Evolutionary conservation across 345 rosid species (phyloP), one percentile per base, ranked within the genome.

Genomic region (Hibiscus mutabilis): DNA sequence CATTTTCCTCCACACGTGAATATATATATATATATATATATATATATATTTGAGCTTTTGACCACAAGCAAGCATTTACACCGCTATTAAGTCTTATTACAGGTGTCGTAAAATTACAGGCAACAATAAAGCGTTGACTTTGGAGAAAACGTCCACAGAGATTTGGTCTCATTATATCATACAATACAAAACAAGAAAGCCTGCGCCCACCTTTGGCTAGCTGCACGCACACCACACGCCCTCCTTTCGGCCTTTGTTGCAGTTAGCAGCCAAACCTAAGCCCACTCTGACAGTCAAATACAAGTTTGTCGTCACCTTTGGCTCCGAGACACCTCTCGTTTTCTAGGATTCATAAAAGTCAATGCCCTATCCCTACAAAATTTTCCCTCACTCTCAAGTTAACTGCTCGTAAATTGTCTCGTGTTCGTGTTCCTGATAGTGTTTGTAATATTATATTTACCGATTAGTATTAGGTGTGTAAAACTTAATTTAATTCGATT

Each of bases 261-360:
- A 51, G 55, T n/a, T 51, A 53, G 68, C 76, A 22, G 71, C 77
- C 58, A 55, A 80, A 86, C 85, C 87, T 79, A 80, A 81, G 75
- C 90, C 90, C 82, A 80, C 85, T 76, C 86, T 83, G 86, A 73
- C 79, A 80, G 91, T 86, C 92, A 91, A 83, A 83, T 75, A 53
- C 24, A 2, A 18, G 6, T 53, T 18, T 53, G 58, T 53, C 58
- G 13, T 53, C 11, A n/a, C 44, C 44, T 8, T 40, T 1, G 5
- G 4, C 35, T 31, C 35, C 35, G 35, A 31, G 5, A 3, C 55
- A 67, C 69, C 3, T 0, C 42, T 60, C 75, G 59, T 77, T 74
- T 42, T 76, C n/a, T 35, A 21, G 49, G 67, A 29, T 62, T 72
- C 71, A 68, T 53, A 81, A 89, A 35, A 86, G 97, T 92, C 96